Percentiles rank a stretch among this genome's conserved stretches.
phyloP scores from a whole-genome alignment of 257 asterid species.

The Ajuga chamaepitys region DNA sequence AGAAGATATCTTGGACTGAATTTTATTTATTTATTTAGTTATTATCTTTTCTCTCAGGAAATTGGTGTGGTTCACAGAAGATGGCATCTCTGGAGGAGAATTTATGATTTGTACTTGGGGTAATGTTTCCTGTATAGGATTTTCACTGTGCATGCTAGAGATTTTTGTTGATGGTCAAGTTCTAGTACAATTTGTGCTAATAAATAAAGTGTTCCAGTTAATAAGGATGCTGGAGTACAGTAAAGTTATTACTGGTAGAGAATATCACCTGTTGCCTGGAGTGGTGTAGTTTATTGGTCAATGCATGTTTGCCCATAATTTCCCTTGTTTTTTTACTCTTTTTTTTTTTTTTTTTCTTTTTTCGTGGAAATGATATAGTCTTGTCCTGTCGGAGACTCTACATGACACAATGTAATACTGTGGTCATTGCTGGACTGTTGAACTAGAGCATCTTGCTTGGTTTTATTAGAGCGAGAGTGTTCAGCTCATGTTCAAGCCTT shows the following conservation, averaged over 20 bases:
- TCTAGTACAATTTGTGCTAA: not conserved
- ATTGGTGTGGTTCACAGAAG: slow-evolving; percentile 96
- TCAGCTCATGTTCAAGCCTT: not conserved
- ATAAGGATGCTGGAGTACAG: not conserved
- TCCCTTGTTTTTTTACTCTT: not conserved
- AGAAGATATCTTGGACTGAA: not conserved
- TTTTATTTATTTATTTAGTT: not conserved
- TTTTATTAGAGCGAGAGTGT: not conserved
- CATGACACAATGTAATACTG: not conserved
- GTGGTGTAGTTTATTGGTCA: not conserved
- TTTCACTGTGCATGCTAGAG: not conserved
- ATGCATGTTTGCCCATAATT: not conserved
- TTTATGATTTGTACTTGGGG: slow-evolving; percentile 93
- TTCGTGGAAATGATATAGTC: not conserved
- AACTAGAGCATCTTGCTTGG: not conserved
- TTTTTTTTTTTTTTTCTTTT: not conserved
- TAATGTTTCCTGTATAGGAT: slow-evolving; percentile 23
- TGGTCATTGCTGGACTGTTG: slow-evolving; percentile 1
- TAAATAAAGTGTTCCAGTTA: not conserved
- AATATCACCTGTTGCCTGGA: not conserved
- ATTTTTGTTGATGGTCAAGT: not conserved
- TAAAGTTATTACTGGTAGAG: not conserved
- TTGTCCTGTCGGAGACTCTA: not conserved
- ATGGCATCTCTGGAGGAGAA: slow-evolving; percentile 99
- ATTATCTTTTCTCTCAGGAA: slow-evolving; percentile 40